phyloP scores from a whole-genome alignment of 306 rosid species.

The Trifolium fragiferum region DNA sequence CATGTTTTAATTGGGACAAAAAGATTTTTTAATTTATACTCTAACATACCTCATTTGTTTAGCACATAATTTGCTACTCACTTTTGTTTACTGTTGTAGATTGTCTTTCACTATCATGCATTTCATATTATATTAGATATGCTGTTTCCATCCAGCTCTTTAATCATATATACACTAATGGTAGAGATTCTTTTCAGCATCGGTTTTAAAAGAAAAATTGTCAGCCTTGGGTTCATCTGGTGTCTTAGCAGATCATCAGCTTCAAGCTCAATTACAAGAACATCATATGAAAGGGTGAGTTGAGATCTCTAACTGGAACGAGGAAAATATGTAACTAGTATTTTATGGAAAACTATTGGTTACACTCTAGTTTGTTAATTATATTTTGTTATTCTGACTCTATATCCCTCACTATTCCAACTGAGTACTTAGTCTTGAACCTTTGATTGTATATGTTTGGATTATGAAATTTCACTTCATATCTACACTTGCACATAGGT shows the following conservation, averaged over 20 bases:
- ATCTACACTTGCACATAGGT: not conserved
- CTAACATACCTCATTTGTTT: constrained; percentile 21
- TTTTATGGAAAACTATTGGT: constrained; percentile 26
- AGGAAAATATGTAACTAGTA: constrained; percentile 31
- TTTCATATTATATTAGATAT: constrained; percentile 26
- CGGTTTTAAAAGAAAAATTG: constrained; percentile 91
- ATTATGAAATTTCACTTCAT: not conserved
- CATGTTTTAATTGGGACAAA: not conserved
- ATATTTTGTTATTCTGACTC: constrained; percentile 10
- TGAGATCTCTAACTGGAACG: constrained; percentile 28
- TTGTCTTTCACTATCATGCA: constrained; percentile 20
- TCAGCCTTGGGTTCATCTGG: constrained; percentile 94
- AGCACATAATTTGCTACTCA: constrained; percentile 1
- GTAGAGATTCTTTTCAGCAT: constrained; percentile 67
- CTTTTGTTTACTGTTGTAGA: constrained; percentile 2
- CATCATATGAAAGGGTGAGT: constrained; percentile 89
- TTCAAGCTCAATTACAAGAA: constrained; percentile 97
- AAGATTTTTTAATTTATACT: not conserved
- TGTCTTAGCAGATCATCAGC: constrained; percentile 96
- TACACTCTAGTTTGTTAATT: constrained; percentile 9
- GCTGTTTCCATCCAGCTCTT: constrained; percentile 30
- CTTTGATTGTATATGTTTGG: constrained; percentile 20
- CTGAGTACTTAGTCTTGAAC: constrained; percentile 22
- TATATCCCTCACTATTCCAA: not conserved
- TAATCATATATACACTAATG: constrained; percentile 50